Evolutionary conservation across 495 filamentous ascomycete genomes (phyloP).

Genomic region (Beverwykella pulmonaria): DNA sequence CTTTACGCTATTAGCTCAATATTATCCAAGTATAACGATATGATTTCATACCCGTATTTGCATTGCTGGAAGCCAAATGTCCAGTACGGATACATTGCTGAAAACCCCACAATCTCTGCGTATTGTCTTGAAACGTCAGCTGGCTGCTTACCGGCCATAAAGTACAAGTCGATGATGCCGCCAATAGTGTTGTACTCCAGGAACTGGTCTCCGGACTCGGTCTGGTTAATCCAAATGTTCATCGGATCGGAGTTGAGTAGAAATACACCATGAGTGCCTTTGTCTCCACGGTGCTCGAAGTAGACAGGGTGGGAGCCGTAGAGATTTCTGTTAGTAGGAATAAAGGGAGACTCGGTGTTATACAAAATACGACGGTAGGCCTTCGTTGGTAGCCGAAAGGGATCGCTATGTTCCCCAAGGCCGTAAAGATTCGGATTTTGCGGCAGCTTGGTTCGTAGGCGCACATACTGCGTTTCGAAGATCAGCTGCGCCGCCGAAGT

Average conservation of each 20-base stretch:
- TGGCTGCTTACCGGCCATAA: conserved; percentile 72
- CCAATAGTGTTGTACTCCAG: conserved; percentile 85
- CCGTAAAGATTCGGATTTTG: conserved; percentile 74
- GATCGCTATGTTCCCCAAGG: conserved; percentile 77
- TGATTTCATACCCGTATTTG: conserved; percentile 69
- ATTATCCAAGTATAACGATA: too few species aligned
- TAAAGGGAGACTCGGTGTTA: conserved; percentile 70
- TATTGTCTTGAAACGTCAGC: conserved; percentile 76
- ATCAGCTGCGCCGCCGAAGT: conserved; percentile 64
- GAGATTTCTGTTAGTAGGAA: conserved; percentile 68
- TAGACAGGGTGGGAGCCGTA: conserved; percentile 87
- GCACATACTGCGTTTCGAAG: conserved; percentile 80
- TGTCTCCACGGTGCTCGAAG: conserved; percentile 70
- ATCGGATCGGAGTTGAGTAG: conserved; percentile 82
- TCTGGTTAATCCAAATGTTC: conserved; percentile 78
- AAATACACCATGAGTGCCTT: conserved; percentile 76
- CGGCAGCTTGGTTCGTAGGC: conserved; percentile 70
- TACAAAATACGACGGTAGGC: conserved; percentile 81
- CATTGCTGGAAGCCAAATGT: conserved; percentile 83
- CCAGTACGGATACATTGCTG: conserved; percentile 86
- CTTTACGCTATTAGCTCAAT: too few species aligned
- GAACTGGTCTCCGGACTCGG: conserved; percentile 63
- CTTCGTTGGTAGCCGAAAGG: conserved; percentile 69
- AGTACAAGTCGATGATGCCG: conserved; percentile 83
- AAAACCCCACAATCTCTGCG: conserved; percentile 61